Conservation (phyloP, 352 stramenopile genomes). For the Globisporangium mamillatum region DNA sequence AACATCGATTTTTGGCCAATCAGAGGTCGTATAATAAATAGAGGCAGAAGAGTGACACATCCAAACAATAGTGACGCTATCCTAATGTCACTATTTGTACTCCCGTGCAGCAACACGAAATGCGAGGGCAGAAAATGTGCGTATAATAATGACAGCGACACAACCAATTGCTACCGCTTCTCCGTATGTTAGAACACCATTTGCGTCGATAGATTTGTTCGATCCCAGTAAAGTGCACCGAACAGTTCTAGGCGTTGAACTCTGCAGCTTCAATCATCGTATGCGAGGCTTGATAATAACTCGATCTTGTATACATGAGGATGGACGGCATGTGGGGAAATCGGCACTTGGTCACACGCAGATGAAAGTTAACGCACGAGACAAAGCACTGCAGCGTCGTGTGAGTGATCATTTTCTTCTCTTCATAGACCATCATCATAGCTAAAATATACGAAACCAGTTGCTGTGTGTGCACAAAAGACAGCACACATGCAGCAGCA, state of each 20-base stretch:
- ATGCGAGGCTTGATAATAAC: neutral
- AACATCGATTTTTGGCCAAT: constrained; percentile 2
- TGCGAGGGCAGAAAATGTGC: neutral
- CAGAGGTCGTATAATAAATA: neutral
- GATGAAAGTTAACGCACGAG: neutral
- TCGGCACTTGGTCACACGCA: neutral
- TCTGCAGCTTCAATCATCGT: neutral
- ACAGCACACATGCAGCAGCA: neutral
- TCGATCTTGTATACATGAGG: neutral
- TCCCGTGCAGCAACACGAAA: neutral
- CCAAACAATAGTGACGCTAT: neutral
- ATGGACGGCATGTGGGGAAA: neutral
- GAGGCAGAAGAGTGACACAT: neutral
- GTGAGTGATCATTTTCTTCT: neutral
- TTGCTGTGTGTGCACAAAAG: neutral
- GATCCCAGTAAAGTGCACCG: neutral
- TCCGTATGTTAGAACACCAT: neutral
- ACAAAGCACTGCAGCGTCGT: neutral
- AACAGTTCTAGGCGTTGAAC: too few relatives aligned
- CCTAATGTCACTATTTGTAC: neutral
- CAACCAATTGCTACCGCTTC: neutral
- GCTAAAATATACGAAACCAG: neutral
- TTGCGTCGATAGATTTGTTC: neutral
- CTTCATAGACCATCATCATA: neutral
- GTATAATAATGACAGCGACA: neutral